Percentiles rank a stretch among this genome's conserved stretches.
These are phyloP conservation scores for Flaveria bidentis DNA, from an alignment of 129 eudicot genomes.

Conservation along the genomic window DNA sequence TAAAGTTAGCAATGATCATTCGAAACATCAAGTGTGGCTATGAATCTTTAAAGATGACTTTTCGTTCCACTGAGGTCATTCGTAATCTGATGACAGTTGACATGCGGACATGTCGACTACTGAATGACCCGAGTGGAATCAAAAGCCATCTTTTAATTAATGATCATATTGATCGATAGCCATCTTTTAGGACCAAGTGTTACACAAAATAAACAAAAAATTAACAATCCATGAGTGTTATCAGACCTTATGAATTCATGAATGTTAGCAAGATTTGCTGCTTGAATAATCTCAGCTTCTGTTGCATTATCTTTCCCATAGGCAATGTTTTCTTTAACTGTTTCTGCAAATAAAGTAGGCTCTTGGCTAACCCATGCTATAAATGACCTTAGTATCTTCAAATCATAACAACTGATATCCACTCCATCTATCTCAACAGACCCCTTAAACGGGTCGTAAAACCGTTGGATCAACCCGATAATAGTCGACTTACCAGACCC, in stretches of 20 bases:
- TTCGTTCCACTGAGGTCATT: not conserved
- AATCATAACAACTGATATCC: conserved; percentile 41
- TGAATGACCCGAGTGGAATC: not conserved
- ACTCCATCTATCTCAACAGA: conserved; percentile 49
- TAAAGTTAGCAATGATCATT: conserved; percentile 6
- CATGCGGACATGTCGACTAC: not conserved
- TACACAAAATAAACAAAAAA: not conserved
- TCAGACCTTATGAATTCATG: conserved; percentile 44
- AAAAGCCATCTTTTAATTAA: not conserved
- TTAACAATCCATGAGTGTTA: too few species aligned
- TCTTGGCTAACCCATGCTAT: conserved; percentile 59
- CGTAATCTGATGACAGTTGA: not conserved
- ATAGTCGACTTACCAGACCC: conserved; percentile 63
- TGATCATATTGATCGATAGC: too few species aligned
- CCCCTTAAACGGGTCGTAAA: conserved; percentile 51
- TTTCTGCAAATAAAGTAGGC: conserved; percentile 49
- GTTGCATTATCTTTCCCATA: conserved; percentile 42
- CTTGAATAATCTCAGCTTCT: conserved; percentile 46
- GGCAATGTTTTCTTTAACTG: conserved; percentile 44
- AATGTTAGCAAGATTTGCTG: conserved; percentile 52
- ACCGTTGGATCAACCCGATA: conserved; percentile 47
- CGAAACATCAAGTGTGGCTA: not conserved
- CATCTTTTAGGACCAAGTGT: not conserved
- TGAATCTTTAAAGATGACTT: not conserved
- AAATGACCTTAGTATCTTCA: conserved; percentile 40